A percentile compares a stretch with the other conserved stretches of the same genome.
These are phyloP conservation scores for Kazachstania taianensis DNA, from an alignment of 805 yeast genomes.

Conservation along the genomic window DNA sequence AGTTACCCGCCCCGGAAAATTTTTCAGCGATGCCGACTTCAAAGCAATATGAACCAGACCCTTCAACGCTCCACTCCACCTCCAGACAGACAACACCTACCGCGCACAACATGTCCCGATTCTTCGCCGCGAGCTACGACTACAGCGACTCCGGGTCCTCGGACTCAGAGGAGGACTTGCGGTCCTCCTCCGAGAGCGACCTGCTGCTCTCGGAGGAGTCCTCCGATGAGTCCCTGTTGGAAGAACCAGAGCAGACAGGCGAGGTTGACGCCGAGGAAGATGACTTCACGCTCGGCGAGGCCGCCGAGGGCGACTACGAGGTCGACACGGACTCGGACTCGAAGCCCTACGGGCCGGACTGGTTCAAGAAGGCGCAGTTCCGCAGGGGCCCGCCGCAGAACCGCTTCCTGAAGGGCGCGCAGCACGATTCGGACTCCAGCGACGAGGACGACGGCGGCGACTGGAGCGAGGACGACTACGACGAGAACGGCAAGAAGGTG, in stretches of 20 bases:
- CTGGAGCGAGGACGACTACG: conserved; percentile 17
- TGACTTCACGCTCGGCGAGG: conserved; percentile 31
- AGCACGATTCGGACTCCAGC: conserved; percentile 37
- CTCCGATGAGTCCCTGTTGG: conserved; percentile 4
- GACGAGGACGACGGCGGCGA: conserved; percentile 1
- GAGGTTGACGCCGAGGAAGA: conserved; percentile 28
- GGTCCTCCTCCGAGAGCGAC: conserved; percentile 35
- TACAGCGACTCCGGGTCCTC: conserved; percentile 34
- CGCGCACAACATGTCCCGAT: conserved; percentile 62
- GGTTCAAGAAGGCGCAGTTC: conserved; percentile 34
- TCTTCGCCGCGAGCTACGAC: conserved; percentile 54
- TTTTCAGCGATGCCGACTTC: not conserved
- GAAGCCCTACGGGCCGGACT: conserved; percentile 35
- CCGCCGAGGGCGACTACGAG: conserved; percentile 28
- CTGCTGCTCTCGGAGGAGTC: conserved; percentile 16
- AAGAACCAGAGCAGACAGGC: conserved; percentile 1
- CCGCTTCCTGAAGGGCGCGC: conserved; percentile 29
- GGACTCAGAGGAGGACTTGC: conserved; percentile 36
- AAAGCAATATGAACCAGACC: too few species aligned
- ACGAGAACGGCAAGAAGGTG: conserved; percentile 65
- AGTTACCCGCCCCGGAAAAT: not conserved
- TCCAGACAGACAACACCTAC: not conserved
- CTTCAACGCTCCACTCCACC: too few species aligned
- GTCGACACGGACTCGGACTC: conserved; percentile 34
- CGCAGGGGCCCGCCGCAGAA: conserved; percentile 28